Evolutionary conservation across 2,329 filamentous ascomycete genomes (phyloP).

Genomic region (Magnaporthiopsis incrustans): DNA sequence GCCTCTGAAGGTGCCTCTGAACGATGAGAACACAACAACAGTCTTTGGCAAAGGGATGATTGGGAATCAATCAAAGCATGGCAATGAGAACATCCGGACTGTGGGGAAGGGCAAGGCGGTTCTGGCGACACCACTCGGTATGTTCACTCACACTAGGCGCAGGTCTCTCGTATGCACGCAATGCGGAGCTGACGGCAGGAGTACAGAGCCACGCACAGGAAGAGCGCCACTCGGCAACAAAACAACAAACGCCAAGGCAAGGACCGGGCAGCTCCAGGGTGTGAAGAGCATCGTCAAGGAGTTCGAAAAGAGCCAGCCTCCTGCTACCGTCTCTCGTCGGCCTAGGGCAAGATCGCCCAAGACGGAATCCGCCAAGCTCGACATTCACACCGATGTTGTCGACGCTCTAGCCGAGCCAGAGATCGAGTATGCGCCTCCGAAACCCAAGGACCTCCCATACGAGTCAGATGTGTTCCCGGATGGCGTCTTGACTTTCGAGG

Average conservation of each 20-base stretch:
- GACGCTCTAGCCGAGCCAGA: slow-evolving; percentile 56
- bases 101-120: slow-evolving; percentile 49
- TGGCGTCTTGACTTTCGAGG: slow-evolving; percentile 46
- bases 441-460: slow-evolving; percentile 56
- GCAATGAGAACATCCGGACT: slow-evolving; percentile 47
- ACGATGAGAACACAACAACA: slow-evolving; percentile 74
- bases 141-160: slow-evolving; percentile 14
- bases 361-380: slow-evolving; percentile 50
- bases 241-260: slow-evolving; percentile 81
- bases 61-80: slow-evolving; percentile 43
- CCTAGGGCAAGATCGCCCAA: slow-evolving; percentile 48
- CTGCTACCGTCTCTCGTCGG: slow-evolving; percentile 50
- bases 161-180: too few species aligned
- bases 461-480: slow-evolving; percentile 61
- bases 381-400: slow-evolving; percentile 47
- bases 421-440: slow-evolving; percentile 83
- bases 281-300: slow-evolving; percentile 52
- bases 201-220: slow-evolving; percentile 47
- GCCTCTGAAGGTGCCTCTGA: slow-evolving; percentile 66
- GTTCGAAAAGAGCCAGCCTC: slow-evolving; percentile 53
- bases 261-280: slow-evolving; percentile 54
- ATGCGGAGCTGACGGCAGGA: slow-evolving; percentile 6
- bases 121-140: slow-evolving; percentile 77
- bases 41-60: slow-evolving; percentile 46
- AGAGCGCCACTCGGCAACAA: slow-evolving; percentile 87